Evolutionary conservation across 1,284 basidiomycete genomes (phyloP), one percentile per base, ranked within the genome.

Genomic region (Irpex sp.): DNA sequence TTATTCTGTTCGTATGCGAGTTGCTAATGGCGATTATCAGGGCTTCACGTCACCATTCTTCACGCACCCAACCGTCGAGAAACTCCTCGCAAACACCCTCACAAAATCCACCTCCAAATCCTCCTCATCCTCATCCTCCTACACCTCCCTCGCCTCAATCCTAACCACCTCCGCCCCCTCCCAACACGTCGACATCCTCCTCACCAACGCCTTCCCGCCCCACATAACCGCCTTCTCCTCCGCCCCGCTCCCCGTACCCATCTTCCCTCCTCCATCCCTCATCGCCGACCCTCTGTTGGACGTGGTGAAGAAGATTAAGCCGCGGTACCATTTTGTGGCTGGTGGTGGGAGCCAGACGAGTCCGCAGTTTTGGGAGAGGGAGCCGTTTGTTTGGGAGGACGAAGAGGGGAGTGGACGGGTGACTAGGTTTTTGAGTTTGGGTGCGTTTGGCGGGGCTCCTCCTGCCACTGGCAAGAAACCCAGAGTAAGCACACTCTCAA

Each of bases 291-390:
- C 90, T 8, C 75, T 95, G 1, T 85, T 89, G 60, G 91, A 92
- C 48, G 73, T 92, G 0, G 79, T 93, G 13, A 79, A 81, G 49
- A 81, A 81, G 65, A 82, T 82, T 56, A 89, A 88, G 68, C 91
- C 93, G 1, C 82, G 89, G 57, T 95, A 95, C 74, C 89, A 94
- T 71, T 92, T 95, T 71, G 81, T 87, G 15, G 87, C 83, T 66
- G 83, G 84, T 56, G 85, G 77, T 60, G 86, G 81, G 44, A 48
- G 57, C 13, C 37, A 60, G 40, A 36, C 31, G 7, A 83, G 82
- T 13, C 82, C 87, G 0, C 81, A 81, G 65, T 98, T 96, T 74
- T 97, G 95, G 94, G 96, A 98, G 74, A 80, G 95, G 60, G 94
- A 97, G 68, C 95, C 96, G 2, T 96, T 88, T 72, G 76, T 85